These are phyloP conservation scores for Kluyveromyces nonfermentans DNA, from an alignment of 805 yeast species.

Conservation along the genomic window DNA sequence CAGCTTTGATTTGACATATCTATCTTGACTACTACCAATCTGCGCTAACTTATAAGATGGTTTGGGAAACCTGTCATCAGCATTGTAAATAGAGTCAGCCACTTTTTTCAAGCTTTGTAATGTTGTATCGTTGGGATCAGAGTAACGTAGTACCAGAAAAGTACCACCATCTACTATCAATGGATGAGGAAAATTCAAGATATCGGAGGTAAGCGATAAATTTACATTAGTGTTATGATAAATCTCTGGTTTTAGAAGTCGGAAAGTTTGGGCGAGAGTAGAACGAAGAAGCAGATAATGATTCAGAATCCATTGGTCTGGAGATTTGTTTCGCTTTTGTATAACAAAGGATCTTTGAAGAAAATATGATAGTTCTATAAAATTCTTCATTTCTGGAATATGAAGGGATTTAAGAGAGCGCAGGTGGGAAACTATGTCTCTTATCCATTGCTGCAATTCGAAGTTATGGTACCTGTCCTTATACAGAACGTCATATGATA, in stretches of 20 bases:
- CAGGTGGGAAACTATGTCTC: slow-evolving; percentile 7
- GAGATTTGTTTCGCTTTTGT: slow-evolving; percentile 12
- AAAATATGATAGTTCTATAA: slow-evolving; percentile 8
- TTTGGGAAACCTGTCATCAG: slow-evolving; percentile 4
- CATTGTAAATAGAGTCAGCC: background rate
- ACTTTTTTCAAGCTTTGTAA: background rate
- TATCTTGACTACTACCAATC: slow-evolving; percentile 13
- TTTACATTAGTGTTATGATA: background rate
- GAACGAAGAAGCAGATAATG: slow-evolving; percentile 7
- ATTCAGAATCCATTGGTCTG: slow-evolving; percentile 14
- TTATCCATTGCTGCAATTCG: slow-evolving; percentile 5
- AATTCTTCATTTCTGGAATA: background rate
- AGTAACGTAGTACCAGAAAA: slow-evolving; percentile 11
- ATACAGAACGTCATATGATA: slow-evolving; percentile 6
- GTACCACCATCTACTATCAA: slow-evolving; percentile 14
- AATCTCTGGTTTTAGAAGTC: background rate
- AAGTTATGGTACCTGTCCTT: slow-evolving; percentile 3
- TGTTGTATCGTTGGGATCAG: background rate
- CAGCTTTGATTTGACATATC: slow-evolving; percentile 12
- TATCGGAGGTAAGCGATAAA: slow-evolving; percentile 1
- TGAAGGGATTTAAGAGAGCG: background rate
- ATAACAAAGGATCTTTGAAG: slow-evolving; percentile 12
- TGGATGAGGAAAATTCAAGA: slow-evolving; percentile 3
- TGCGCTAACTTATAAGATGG: slow-evolving; percentile 9
- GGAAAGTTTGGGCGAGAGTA: background rate